Evolutionary conservation across 2,329 filamentous ascomycete genomes (phyloP), one percentile per base, ranked within the genome.

Genomic region (Monosporascus sp.): DNA sequence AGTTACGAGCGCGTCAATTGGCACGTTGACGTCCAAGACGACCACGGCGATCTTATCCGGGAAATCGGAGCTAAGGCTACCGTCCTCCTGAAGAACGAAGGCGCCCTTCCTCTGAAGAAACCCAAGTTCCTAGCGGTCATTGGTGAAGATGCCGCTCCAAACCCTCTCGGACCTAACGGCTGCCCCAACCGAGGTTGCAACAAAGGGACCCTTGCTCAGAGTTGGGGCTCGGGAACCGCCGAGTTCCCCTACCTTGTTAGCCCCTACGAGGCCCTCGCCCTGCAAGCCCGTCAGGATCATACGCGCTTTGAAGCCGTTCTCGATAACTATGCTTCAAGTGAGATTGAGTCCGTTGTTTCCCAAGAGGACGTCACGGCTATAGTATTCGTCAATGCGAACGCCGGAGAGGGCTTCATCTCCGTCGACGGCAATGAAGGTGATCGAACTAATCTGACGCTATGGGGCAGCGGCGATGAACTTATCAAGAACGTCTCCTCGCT

Each of bases 361-460:
- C 79, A 88, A 61, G 77, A 81, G n/a, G 75, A 84, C 53, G 85
- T 83, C 16, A 85, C 86, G 1, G 77, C 92, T 58, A 80, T 99
- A 43, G 91, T 97, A 11, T 97, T 97, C 63, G 92, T 89, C 65
- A 96, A 96, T 61, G 86, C 91, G 16, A 80, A 92, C 67, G 82
- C 87, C 3, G 93, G 93, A 51, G 94, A 97, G 72, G 91, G 90
- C 6, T 97, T 83, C 73, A 91, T 97, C 65, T 79, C 74, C 27
- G 82, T 95, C 1, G 93, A 92, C 58, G 87, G 84, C 51, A 97
- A 97, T 68, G 76, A 79, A 55, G 94, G 94, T 54, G 93, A 97
- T 70, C 87, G 94, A 51, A 91, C 92, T 65, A 97, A 99, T 72
- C 78, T 99, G 38, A 96, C 91, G 0, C 77, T 96, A 0, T 97